phyloP scores from a whole-genome alignment of 495 filamentous ascomycete genomes.

The Saxophila tyrrhenica region DNA sequence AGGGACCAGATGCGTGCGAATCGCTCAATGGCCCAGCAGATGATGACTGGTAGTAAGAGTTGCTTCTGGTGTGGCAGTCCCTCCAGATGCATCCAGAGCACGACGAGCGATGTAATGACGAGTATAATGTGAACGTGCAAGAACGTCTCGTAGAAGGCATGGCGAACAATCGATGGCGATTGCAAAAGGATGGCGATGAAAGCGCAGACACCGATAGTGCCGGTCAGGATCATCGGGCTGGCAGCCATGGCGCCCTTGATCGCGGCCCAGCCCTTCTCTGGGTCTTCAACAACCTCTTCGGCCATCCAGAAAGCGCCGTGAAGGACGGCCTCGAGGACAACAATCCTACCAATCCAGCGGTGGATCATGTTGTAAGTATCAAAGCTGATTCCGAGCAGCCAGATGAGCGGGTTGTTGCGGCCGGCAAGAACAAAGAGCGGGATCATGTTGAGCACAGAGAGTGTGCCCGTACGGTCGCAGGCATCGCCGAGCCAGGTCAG shows the following conservation, averaged over 20 bases:
- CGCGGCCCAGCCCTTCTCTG: slow-evolving; percentile 45
- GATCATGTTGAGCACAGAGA: slow-evolving; percentile 71
- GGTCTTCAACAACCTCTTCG: slow-evolving; percentile 35
- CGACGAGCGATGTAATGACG: slow-evolving; percentile 48
- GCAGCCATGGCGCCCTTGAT: slow-evolving; percentile 37
- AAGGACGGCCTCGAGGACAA: slow-evolving; percentile 61
- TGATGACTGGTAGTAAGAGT: slow-evolving; percentile 58
- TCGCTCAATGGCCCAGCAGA: slow-evolving; percentile 71
- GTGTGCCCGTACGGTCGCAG: slow-evolving; percentile 62
- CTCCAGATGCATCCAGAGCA: slow-evolving; percentile 59
- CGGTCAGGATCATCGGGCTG: slow-evolving; percentile 22
- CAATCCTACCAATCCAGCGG: slow-evolving; percentile 86
- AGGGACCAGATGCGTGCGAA: slow-evolving; percentile 55
- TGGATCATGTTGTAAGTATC: slow-evolving; percentile 95
- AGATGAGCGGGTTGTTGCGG: slow-evolving; percentile 59
- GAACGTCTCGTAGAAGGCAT: slow-evolving; percentile 95
- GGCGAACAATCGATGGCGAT: slow-evolving; percentile 65
- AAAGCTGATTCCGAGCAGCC: slow-evolving; percentile 73
- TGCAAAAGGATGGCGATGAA: slow-evolving; percentile 46
- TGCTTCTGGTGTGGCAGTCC: slow-evolving; percentile 48
- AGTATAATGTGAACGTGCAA: slow-evolving; percentile 68
- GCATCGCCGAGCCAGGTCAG: slow-evolving; percentile 40
- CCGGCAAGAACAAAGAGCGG: slow-evolving; percentile 57
- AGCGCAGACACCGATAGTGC: slow-evolving; percentile 25
- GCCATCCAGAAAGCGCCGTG: slow-evolving; percentile 63